Evolutionary conservation across 768 basidiomycete genomes (phyloP).

Genomic region (Tulasnella calospora): DNA sequence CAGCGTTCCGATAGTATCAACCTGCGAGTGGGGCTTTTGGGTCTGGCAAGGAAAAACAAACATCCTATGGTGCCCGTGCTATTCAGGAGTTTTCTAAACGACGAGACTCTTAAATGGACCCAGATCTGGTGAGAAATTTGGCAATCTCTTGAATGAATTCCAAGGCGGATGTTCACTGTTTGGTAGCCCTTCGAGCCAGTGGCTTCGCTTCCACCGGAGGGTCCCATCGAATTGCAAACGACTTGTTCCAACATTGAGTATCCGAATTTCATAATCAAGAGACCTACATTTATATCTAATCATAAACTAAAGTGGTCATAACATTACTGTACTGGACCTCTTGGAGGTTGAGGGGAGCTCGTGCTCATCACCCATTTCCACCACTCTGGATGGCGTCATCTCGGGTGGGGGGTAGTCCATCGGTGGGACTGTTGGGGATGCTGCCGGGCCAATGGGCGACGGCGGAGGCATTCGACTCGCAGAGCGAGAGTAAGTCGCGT

Average conservation of each 20-base stretch:
- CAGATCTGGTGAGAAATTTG: no score
- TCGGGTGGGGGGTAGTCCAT: neutral
- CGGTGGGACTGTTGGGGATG: neutral
- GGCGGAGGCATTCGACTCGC: neutral
- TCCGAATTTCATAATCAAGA: neutral
- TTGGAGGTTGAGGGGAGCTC: neutral
- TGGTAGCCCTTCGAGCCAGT: neutral
- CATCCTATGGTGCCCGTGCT: no score
- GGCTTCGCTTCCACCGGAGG: no score
- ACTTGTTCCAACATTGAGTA: neutral
- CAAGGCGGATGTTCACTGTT: no score
- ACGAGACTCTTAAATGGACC: no score
- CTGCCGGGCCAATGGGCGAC: neutral
- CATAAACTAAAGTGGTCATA: neutral
- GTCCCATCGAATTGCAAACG: no score
- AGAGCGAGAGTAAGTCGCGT: conserved; percentile 8
- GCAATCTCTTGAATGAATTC: no score
- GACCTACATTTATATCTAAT: neutral
- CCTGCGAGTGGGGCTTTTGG: no score
- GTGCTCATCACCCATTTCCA: conserved; percentile 10
- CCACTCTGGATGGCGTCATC: neutral
- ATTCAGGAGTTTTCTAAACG: no score
- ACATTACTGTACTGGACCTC: no score
- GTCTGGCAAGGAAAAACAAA: no score
- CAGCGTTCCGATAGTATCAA: no score